Evolutionary conservation across 2,329 filamentous ascomycete genomes (phyloP).

Genomic region (Venturia oleaginea): DNA sequence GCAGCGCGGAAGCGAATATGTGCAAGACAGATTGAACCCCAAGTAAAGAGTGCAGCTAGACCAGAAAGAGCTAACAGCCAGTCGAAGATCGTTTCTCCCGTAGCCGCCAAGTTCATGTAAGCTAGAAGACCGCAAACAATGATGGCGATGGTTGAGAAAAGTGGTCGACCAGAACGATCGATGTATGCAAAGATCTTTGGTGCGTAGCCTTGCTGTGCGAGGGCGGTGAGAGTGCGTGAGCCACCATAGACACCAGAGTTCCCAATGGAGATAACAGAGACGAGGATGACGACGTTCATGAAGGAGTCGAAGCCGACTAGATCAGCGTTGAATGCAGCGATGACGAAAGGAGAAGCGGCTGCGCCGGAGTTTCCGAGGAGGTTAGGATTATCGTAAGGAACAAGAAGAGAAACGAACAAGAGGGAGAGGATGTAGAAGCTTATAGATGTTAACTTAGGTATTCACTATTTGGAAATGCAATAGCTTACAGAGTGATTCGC

Average conservation of each 20-base stretch:
- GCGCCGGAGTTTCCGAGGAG: constrained; percentile 11
- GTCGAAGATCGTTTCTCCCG: constrained; percentile 13
- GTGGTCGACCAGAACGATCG: constrained; percentile 13
- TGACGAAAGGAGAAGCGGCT: constrained; percentile 16
- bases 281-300: constrained; percentile 16
- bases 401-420: constrained; percentile 14
- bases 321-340: constrained; percentile 14
- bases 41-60: constrained; percentile 15
- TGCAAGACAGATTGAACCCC: constrained; percentile 15
- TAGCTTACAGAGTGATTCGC: constrained; percentile 14
- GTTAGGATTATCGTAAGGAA: constrained; percentile 13
- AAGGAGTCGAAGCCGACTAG: constrained; percentile 15
- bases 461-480: neutral
- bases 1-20: constrained; percentile 31
- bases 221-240: constrained; percentile 15
- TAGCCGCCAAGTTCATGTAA: constrained; percentile 14
- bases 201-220: constrained; percentile 16
- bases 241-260: constrained; percentile 16
- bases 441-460: neutral
- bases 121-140: constrained; percentile 14
- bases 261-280: constrained; percentile 16
- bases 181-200: constrained; percentile 16
- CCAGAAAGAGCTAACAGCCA: constrained; percentile 14
- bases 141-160: constrained; percentile 12
- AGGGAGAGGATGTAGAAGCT: constrained; percentile 15